Conservation (phyloP, 176 grass and related monocot species). For the Triticum turgidum region DNA sequence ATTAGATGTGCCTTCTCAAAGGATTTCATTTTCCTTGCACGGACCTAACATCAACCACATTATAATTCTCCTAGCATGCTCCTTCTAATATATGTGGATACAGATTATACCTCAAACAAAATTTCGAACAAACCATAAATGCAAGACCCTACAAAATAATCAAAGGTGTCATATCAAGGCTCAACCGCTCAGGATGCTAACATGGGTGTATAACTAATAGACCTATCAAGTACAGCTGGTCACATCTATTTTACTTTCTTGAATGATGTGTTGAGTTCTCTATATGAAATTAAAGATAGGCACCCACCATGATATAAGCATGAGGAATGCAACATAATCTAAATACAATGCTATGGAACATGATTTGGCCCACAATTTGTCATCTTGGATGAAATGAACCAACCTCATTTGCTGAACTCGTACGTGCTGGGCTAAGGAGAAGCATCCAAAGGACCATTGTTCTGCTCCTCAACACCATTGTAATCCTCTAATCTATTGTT, state of each 20-base stretch:
- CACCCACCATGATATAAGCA: not conserved
- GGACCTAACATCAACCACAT: constrained; percentile 9
- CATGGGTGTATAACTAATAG: not conserved
- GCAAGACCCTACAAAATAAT: not conserved
- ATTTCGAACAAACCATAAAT: not conserved
- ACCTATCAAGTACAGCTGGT: not conserved
- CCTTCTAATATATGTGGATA: constrained; percentile 4
- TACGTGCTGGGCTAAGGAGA: constrained; percentile 37
- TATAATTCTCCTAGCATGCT: not conserved
- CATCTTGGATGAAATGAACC: constrained; percentile 21
- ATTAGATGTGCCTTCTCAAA: not conserved
- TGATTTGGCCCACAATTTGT: not conserved
- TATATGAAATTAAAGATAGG: constrained; percentile 3
- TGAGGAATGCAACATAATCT: not conserved
- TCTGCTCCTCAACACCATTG: constrained; percentile 21
- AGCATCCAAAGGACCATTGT: constrained; percentile 28
- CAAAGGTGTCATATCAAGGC: not conserved
- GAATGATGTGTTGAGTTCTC: not conserved
- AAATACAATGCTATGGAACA: constrained; percentile 16
- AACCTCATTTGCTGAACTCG: constrained; percentile 58
- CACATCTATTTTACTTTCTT: constrained; percentile 1
- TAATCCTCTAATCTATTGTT: constrained; percentile 28
- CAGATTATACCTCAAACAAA: constrained; percentile 26
- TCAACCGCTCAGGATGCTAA: not conserved
- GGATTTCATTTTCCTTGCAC: constrained; percentile 4